A percentile compares a stretch with the other conserved stretches of the same genome.
These are phyloP conservation scores for Phytopythium kandeliae DNA, from an alignment of 352 stramenopile genomes.

Conservation along the genomic window DNA sequence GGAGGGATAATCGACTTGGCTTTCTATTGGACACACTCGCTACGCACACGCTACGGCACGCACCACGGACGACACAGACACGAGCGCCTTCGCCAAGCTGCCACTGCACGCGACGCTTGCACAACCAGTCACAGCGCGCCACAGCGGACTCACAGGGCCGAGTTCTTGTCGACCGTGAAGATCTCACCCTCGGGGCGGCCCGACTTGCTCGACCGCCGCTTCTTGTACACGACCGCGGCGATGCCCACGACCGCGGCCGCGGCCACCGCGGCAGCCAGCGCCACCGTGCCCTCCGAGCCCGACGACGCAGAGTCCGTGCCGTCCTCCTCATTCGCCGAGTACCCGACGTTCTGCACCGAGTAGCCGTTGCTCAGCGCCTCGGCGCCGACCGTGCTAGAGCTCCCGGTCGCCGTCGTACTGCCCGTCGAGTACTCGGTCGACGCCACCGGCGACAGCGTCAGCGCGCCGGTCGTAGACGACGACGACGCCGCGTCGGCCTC, in stretches of 20 bases:
- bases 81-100: constrained; percentile 17
- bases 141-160: constrained; percentile 44
- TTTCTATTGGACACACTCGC: constrained; percentile 8
- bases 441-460: constrained; percentile 33
- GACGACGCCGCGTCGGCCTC: constrained; percentile 3
- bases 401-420: constrained; percentile 21
- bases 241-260: constrained; percentile 44
- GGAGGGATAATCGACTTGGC: constrained; percentile 4
- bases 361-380: constrained; percentile 12
- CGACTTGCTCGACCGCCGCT: constrained; percentile 52
- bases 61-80: constrained; percentile 6
- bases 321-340: constrained; percentile 10
- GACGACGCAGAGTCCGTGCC: neutral
- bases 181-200: constrained; percentile 46
- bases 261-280: constrained; percentile 24
- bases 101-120: constrained; percentile 7
- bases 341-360: neutral
- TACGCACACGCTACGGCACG: neutral
- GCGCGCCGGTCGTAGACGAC: constrained; percentile 9
- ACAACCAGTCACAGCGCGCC: constrained; percentile 10
- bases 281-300: constrained; percentile 5
- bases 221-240: constrained; percentile 54
- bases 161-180: constrained; percentile 79
- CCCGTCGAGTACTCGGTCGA: constrained; percentile 15
- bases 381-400: constrained; percentile 7